Percentiles rank a stretch among this genome's conserved stretches.
These are phyloP conservation scores for Oxyria digyna DNA, from an alignment of 148 eudicot species.

Conservation along the genomic window DNA sequence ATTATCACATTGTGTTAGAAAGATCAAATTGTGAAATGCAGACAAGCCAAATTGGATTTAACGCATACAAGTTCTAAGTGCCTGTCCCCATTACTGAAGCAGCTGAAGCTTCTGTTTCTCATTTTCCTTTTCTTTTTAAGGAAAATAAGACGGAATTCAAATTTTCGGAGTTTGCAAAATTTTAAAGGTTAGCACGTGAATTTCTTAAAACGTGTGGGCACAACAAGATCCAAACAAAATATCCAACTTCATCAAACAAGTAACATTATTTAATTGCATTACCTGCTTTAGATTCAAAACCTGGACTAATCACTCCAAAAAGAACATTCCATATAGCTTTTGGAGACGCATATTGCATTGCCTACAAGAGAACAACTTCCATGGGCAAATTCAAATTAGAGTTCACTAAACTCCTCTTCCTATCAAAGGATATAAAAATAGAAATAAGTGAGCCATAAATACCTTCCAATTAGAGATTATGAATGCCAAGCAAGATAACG, in stretches of 20 bases:
- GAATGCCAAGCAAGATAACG: slow-evolving; percentile 65
- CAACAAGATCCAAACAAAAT: not conserved
- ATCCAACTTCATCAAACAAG: not conserved
- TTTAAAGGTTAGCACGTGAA: not conserved
- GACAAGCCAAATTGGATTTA: too few relatives aligned
- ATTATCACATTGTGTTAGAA: too few relatives aligned
- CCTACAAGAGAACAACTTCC: slow-evolving; percentile 62
- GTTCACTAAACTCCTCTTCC: not conserved
- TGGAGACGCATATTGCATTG: slow-evolving; percentile 96
- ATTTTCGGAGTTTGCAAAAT: too few relatives aligned
- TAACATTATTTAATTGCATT: not conserved
- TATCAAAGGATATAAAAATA: not conserved
- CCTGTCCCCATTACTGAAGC: too few relatives aligned
- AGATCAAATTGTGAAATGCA: too few relatives aligned
- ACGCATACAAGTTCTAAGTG: too few relatives aligned
- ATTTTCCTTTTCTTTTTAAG: too few relatives aligned
- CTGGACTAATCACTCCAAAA: slow-evolving; percentile 55
- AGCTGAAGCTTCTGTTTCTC: too few relatives aligned
- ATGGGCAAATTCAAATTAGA: slow-evolving; percentile 22
- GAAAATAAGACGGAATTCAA: too few relatives aligned
- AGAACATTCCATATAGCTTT: slow-evolving; percentile 85
- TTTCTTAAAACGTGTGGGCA: not conserved
- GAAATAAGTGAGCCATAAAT: slow-evolving; percentile 10
- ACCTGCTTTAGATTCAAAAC: slow-evolving; percentile 51
- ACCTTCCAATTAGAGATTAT: slow-evolving; percentile 76